Percentiles rank a stretch among this genome's conserved stretches.
Evolutionary conservation across 2,329 filamentous ascomycete genomes (phyloP).

Genomic region (Arthroderma sp.): DNA sequence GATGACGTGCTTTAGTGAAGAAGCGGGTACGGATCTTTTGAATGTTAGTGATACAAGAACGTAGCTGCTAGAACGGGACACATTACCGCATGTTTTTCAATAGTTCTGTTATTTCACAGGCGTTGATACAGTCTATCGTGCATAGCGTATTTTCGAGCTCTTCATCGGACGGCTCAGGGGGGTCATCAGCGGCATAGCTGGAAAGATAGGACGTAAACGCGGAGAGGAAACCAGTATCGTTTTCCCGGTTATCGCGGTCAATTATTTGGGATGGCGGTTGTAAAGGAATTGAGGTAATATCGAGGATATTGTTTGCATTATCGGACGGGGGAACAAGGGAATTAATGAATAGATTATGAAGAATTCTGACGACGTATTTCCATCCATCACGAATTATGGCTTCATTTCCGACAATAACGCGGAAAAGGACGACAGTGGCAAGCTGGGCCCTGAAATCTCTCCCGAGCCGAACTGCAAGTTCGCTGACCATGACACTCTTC

Average conservation of each 20-base stretch:
- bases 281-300: slow-evolving; percentile 69
- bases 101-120: slow-evolving; percentile 71
- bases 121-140: slow-evolving; percentile 85
- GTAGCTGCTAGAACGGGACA: not conserved
- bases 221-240: slow-evolving; percentile 77
- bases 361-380: slow-evolving; percentile 67
- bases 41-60: slow-evolving; percentile 8
- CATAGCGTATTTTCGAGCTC: slow-evolving; percentile 91
- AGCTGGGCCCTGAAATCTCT: slow-evolving; percentile 87
- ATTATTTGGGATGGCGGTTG: slow-evolving; percentile 88
- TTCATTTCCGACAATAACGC: slow-evolving; percentile 78
- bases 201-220: slow-evolving; percentile 93
- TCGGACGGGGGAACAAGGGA: slow-evolving; percentile 79
- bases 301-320: slow-evolving; percentile 50
- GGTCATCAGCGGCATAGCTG: slow-evolving; percentile 97
- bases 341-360: slow-evolving; percentile 92
- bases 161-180: slow-evolving; percentile 91
- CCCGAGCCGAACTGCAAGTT: slow-evolving; percentile 90
- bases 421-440: slow-evolving; percentile 88
- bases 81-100: slow-evolving; percentile 68
- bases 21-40: slow-evolving; percentile 46
- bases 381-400: slow-evolving; percentile 50
- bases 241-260: slow-evolving; percentile 64
- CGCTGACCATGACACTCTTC: slow-evolving; percentile 95
- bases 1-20: slow-evolving; percentile 50